Percentiles rank a stretch among this genome's conserved stretches.
Conservation (phyloP, 2,329 filamentous ascomycete species). For the Trematosphaeria pertusa region DNA sequence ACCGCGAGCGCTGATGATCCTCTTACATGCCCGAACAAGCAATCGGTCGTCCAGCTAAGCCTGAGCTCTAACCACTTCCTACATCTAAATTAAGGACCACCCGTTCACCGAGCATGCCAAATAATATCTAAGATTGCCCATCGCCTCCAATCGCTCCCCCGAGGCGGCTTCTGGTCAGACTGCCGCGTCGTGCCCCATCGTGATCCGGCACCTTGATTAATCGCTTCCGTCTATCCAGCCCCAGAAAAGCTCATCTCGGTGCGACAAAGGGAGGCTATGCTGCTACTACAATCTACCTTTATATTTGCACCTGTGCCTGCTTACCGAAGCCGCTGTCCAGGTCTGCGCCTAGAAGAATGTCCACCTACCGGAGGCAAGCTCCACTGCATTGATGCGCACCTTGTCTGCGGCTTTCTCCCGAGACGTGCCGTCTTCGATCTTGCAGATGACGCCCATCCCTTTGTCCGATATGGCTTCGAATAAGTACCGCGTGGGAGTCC, state of each 20-base stretch:
- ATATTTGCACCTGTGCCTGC: neutral
- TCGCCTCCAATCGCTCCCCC: slow-evolving; percentile 5
- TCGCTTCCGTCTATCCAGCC: neutral
- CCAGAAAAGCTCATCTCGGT: slow-evolving; percentile 8
- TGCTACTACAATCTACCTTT: slow-evolving; percentile 4
- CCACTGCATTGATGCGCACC: slow-evolving; percentile 5
- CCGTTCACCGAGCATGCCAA: slow-evolving; percentile 11
- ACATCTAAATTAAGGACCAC: slow-evolving; percentile 29
- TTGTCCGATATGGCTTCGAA: slow-evolving; percentile 6
- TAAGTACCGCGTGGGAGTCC: neutral
- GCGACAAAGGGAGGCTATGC: slow-evolving; percentile 1
- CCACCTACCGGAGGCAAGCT: slow-evolving; percentile 13
- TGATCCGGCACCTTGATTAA: neutral
- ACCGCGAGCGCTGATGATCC: neutral
- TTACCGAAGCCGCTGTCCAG: neutral
- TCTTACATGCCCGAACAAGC: neutral
- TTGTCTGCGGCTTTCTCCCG: slow-evolving; percentile 1
- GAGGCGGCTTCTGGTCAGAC: slow-evolving; percentile 13
- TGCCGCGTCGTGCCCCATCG: slow-evolving; percentile 7
- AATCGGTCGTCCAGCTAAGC: slow-evolving; percentile 4
- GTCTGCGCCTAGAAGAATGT: slow-evolving; percentile 7
- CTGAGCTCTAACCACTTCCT: neutral
- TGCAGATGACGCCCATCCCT: slow-evolving; percentile 4
- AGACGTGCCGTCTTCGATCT: neutral
- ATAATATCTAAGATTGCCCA: slow-evolving; percentile 7